Evolutionary conservation across 257 asterid species (phyloP).

Genomic region (Penstemon barbatus): DNA sequence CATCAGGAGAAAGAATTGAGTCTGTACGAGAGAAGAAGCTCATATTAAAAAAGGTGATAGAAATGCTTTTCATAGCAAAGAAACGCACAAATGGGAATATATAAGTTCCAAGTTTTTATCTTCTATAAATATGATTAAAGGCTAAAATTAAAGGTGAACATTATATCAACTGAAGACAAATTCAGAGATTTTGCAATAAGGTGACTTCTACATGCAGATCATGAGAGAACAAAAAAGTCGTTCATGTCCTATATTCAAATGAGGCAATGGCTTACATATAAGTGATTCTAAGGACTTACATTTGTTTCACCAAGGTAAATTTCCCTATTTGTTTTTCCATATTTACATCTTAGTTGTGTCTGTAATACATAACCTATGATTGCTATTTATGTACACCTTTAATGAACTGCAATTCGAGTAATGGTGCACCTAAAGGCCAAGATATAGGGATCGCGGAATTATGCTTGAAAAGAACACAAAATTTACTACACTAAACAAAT

Average conservation of each 20-base stretch:
- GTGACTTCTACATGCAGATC: constrained; percentile 4
- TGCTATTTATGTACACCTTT: constrained; percentile 19
- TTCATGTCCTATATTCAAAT: neutral
- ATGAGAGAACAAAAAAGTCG: neutral
- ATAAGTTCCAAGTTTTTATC: constrained; percentile 19
- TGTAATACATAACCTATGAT: constrained; percentile 7
- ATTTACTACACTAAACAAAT: neutral
- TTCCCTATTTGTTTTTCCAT: constrained; percentile 10
- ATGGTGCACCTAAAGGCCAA: neutral
- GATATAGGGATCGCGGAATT: neutral
- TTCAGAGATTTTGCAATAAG: neutral
- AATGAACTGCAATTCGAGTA: neutral
- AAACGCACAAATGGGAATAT: neutral
- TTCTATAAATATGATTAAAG: neutral
- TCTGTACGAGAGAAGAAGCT: constrained; percentile 55
- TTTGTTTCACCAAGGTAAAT: constrained; percentile 12
- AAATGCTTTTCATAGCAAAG: neutral
- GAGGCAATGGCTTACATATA: neutral
- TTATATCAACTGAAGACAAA: constrained; percentile 15
- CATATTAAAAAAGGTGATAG: constrained; percentile 11
- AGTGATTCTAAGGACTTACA: neutral
- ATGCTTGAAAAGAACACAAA: neutral
- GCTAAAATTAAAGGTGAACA: neutral
- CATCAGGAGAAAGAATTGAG: constrained; percentile 92
- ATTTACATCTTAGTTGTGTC: neutral